These are phyloP conservation scores for Phytophthora pluvialis DNA, from an alignment of 352 stramenopile genomes.

Conservation along the genomic window DNA sequence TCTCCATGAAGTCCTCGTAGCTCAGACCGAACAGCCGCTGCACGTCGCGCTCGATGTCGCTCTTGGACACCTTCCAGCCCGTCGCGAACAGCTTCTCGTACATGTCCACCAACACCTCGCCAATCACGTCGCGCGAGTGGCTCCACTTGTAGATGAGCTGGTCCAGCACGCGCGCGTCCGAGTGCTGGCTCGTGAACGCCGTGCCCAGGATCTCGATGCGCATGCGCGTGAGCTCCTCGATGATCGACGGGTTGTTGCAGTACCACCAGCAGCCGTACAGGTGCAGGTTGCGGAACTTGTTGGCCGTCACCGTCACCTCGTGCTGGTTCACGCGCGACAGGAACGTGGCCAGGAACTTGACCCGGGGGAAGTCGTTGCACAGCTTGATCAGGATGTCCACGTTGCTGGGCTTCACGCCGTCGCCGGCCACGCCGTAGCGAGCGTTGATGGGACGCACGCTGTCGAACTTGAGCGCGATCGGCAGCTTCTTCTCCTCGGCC, in stretches of 20 bases:
- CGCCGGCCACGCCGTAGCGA: constrained; percentile 75
- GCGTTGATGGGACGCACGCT: constrained; percentile 91
- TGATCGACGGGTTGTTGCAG: constrained; percentile 96
- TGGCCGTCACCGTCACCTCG: constrained; percentile 92
- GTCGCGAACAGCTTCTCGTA: constrained; percentile 87
- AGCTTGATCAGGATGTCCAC: constrained; percentile 86
- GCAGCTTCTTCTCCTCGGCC: constrained; percentile 87
- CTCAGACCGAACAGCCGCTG: constrained; percentile 83
- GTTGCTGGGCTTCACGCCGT: constrained; percentile 93
- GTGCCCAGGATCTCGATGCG: constrained; percentile 94
- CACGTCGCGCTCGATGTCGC: constrained; percentile 88
- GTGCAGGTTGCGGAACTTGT: constrained; percentile 95
- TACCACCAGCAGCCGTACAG: constrained; percentile 96
- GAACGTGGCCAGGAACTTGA: constrained; percentile 97
- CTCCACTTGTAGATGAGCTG: constrained; percentile 96
- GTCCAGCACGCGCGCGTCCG: constrained; percentile 93
- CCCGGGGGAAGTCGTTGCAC: constrained; percentile 87
- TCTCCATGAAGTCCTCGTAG: constrained; percentile 94
- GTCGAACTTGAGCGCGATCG: constrained; percentile 95
- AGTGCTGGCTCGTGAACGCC: constrained; percentile 95
- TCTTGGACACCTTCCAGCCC: constrained; percentile 87
- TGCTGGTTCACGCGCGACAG: constrained; percentile 94
- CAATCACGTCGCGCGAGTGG: constrained; percentile 92
- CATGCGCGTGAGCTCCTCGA: constrained; percentile 88
- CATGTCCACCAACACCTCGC: constrained; percentile 87